phyloP scores from a whole-genome alignment of 2,329 filamentous ascomycete species.

The Onygena corvina region DNA sequence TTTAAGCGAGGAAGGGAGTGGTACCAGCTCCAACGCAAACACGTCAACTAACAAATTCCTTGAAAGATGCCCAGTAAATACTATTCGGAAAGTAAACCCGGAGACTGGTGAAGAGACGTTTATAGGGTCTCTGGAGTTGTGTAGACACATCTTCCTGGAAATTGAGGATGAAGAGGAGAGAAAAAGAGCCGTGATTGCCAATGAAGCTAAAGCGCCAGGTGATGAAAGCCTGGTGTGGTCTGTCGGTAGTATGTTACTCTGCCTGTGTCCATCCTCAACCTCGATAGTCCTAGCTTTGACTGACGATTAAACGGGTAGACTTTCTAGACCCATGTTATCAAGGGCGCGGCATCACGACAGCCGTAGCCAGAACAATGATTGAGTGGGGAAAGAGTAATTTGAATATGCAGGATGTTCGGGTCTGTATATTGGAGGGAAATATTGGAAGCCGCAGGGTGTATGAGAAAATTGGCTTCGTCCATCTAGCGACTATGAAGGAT shows the following conservation, averaged over 20 bases:
- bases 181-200: neutral
- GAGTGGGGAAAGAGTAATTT: slow-evolving; percentile 10
- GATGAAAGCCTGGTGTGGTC: slow-evolving; percentile 11
- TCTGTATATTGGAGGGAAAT: slow-evolving; percentile 5
- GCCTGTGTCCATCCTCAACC: neutral
- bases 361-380: slow-evolving; percentile 1
- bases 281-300: neutral
- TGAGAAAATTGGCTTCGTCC: slow-evolving; percentile 11
- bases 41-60: neutral
- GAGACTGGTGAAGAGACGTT: slow-evolving; percentile 8
- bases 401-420: slow-evolving; percentile 9
- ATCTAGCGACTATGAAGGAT: neutral
- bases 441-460: slow-evolving; percentile 12
- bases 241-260: slow-evolving; percentile 9
- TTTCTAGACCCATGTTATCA: slow-evolving; percentile 10
- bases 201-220: slow-evolving; percentile 8
- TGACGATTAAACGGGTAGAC: slow-evolving; percentile 7
- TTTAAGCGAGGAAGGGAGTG: neutral
- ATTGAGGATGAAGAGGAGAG: slow-evolving; percentile 7
- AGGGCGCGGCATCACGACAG: slow-evolving; percentile 13
- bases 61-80: slow-evolving; percentile 6
- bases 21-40: neutral
- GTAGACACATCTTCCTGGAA: slow-evolving; percentile 7
- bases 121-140: slow-evolving; percentile 6
- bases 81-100: slow-evolving; percentile 9